Evolutionary conservation across 805 yeast species (phyloP).

Genomic region (Sporopachydermia quercuum): DNA sequence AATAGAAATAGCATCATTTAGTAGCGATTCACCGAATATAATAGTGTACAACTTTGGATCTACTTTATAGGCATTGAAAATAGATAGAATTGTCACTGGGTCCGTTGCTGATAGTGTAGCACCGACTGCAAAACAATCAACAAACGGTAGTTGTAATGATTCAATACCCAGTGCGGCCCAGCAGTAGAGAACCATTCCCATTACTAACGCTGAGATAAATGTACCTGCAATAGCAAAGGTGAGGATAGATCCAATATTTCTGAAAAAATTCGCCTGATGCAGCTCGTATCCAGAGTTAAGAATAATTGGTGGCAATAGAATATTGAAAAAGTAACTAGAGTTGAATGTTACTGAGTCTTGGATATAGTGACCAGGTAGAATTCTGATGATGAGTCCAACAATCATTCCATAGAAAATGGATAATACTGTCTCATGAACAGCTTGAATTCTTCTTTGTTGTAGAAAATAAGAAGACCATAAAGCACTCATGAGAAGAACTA

Average conservation of each 20-base stretch:
- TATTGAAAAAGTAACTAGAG: constrained; percentile 85
- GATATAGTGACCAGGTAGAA: constrained; percentile 91
- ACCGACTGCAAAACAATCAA: constrained; percentile 95
- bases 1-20: constrained; percentile 95
- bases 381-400: constrained; percentile 80
- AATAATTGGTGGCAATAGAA: constrained; percentile 89
- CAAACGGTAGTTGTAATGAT: constrained; percentile 76
- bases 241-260: constrained; percentile 79
- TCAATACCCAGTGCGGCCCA: constrained; percentile 92
- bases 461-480: constrained; percentile 90
- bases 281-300: constrained; percentile 92
- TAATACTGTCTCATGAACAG: constrained; percentile 93
- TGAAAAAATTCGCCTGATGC: constrained; percentile 88
- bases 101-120: constrained; percentile 97
- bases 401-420: constrained; percentile 95
- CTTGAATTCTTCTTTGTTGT: constrained; percentile 82
- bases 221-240: constrained; percentile 97
- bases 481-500: constrained; percentile 71
- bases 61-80: constrained; percentile 93
- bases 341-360: constrained; percentile 95
- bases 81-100: constrained; percentile 92
- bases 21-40: constrained; percentile 88
- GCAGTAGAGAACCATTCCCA: constrained; percentile 74
- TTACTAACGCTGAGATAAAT: constrained; percentile 75
- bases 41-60: constrained; percentile 96